Base-by-base conservation (phyloP, 2,329 filamentous ascomycete species). In the Sporothrix mexicana region DNA sequence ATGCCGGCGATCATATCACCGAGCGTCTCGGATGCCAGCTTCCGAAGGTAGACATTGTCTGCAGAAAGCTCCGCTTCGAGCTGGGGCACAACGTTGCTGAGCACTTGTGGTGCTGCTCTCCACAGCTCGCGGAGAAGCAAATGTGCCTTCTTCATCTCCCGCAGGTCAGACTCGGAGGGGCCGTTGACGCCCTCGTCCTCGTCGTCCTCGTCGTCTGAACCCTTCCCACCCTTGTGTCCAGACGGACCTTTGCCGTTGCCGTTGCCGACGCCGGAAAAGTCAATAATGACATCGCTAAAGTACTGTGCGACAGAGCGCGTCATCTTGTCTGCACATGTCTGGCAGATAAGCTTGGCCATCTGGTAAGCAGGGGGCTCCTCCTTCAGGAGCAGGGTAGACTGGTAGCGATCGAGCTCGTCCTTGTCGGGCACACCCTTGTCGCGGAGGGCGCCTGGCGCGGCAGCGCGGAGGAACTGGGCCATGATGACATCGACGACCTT, bases 1-100 rank as follows among this genome's bases (percentile, higher is more conserved):
- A 98, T 97, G 6, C 95, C 95, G 55, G 95, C 92, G 36, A 97
- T 92, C 86, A 99, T 95, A 79, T 98, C 95, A 70, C 97, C 96
- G 53, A 99, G 89, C 0, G 96, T 97, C 81, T 98, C 94, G 0
- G 95, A 97, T 2, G 95, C 95, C 73, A 99, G 87, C 73, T 93
- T 88, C 70, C 96, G 92, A 72, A 99, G 84, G 77, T 96, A 91
- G 2, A 95, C 87, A 74, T 97, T 97, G 79, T 99, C 96, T 0
- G 95, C 94, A 3, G 92, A 92, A 70, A 99, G 85, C 83, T 99
- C 96, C 47, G 94, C 93, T 79, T 98, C 95, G 53, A 99, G 86
- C 80, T 98, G 95, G 3, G 95, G 95, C 70, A 99, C 91, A 13
- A 99, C 95, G 78, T 98, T 97, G 76, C 94, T 92, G 20, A 99